Conservation (phyloP, 1,284 basidiomycete genomes). For the Ceratobasidium sp. region DNA sequence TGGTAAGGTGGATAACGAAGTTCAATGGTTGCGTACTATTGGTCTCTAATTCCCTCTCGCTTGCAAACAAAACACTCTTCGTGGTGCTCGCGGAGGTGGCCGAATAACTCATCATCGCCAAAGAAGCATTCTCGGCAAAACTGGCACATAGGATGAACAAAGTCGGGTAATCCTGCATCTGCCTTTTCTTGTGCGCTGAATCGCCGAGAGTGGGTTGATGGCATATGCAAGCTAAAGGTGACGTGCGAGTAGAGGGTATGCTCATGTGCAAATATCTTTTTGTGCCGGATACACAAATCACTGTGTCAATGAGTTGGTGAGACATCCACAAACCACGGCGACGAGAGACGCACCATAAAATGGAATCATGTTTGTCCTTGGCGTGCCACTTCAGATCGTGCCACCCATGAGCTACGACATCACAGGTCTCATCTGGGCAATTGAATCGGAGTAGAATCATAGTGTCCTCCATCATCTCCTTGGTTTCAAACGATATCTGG, state of each 20-base stretch:
- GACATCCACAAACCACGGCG: not conserved
- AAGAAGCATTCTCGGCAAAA: constrained; percentile 94
- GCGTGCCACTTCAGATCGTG: constrained; percentile 84
- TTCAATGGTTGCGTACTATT: constrained; percentile 71
- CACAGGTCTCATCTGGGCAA: constrained; percentile 82
- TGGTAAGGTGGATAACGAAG: constrained; percentile 16
- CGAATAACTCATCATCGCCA: constrained; percentile 88
- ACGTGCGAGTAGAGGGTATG: constrained; percentile 83
- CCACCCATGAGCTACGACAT: constrained; percentile 88
- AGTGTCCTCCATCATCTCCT: constrained; percentile 94
- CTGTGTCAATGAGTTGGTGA: constrained; percentile 52
- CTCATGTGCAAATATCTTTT: constrained; percentile 97
- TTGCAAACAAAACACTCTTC: constrained; percentile 98
- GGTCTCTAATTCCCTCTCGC: constrained; percentile 75
- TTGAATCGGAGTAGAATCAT: constrained; percentile 91
- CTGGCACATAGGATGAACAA: constrained; percentile 83
- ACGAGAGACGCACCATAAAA: constrained; percentile 74
- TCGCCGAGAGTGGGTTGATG: constrained; percentile 66
- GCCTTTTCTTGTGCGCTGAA: constrained; percentile 55
- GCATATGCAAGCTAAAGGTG: constrained; percentile 78
- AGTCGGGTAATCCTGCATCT: constrained; percentile 49
- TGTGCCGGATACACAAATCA: constrained; percentile 86
- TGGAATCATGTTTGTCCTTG: constrained; percentile 74
- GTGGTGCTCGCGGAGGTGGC: constrained; percentile 92
- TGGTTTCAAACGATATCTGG: constrained; percentile 85